These are phyloP conservation scores for Carex sylvatica DNA, from an alignment of 202 grass and related monocot species.

Conservation along the genomic window DNA sequence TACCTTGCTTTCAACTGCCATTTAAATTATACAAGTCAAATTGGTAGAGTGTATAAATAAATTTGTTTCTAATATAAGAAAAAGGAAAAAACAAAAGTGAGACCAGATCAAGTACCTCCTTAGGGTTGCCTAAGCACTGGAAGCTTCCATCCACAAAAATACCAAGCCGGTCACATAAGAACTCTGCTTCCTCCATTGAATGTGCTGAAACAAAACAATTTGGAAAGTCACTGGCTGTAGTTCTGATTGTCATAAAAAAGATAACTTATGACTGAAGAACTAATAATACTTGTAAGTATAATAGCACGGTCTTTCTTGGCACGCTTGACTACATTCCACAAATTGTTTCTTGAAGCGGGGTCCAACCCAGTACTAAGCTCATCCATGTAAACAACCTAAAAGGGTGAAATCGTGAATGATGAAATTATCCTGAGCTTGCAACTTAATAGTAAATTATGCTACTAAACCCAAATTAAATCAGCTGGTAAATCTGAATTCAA, in stretches of 20 bases:
- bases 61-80: too few species aligned
- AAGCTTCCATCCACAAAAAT: conserved; percentile 83
- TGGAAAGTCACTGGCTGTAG: neutral
- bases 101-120: conserved; percentile 40
- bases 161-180: conserved; percentile 66
- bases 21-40: conserved; percentile 11
- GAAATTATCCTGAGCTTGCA: neutral
- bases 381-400: conserved; percentile 93
- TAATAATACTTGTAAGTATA: conserved; percentile 71
- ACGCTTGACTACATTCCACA: conserved; percentile 70
- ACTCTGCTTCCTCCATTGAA: conserved; percentile 95
- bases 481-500: neutral
- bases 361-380: conserved; percentile 93
- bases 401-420: neutral
- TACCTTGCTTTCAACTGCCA: conserved; percentile 62
- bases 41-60: neutral
- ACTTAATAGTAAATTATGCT: neutral
- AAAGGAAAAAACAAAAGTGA: neutral
- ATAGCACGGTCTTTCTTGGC: conserved; percentile 80
- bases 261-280: neutral
- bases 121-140: conserved; percentile 71
- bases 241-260: conserved; percentile 2
- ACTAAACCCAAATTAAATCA: neutral
- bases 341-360: conserved; percentile 68
- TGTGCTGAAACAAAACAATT: conserved; percentile 52